Evolutionary conservation across 1,284 basidiomycete genomes (phyloP).

Genomic region (Polyporus tsugae): DNA sequence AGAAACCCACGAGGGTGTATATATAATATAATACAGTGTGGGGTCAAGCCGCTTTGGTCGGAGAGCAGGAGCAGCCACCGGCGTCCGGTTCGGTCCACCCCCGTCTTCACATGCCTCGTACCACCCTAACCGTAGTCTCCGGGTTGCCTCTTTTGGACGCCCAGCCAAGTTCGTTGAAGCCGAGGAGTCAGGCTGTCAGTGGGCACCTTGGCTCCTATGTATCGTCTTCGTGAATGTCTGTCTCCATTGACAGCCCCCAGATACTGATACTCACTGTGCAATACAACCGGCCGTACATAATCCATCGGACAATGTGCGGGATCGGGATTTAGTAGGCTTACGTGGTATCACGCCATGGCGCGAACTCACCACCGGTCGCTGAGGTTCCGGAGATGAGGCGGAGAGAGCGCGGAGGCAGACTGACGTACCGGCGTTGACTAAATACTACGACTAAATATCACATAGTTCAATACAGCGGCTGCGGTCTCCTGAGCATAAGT

Average conservation of each 20-base stretch:
- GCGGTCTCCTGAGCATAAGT: too few relatives aligned
- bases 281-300: neutral
- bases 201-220: too few relatives aligned
- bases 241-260: neutral
- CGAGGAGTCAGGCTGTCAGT: too few relatives aligned
- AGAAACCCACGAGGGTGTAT: neutral
- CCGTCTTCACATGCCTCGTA: constrained; percentile 4
- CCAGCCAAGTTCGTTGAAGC: too few relatives aligned
- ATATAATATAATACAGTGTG: constrained; percentile 5
- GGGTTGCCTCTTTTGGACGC: neutral
- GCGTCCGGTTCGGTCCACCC: constrained; percentile 5
- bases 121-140: neutral
- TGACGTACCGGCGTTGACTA: neutral
- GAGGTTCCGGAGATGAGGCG: neutral
- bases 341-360: neutral
- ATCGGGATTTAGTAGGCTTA: neutral
- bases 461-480: too few relatives aligned
- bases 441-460: neutral
- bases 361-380: neutral
- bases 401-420: neutral
- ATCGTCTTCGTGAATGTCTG: neutral
- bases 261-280: neutral
- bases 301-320: neutral
- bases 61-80: neutral
- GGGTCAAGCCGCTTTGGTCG: neutral